Percentiles rank a stretch among this genome's conserved stretches.
Conservation (phyloP, 768 basidiomycete genomes). For the Heimioporus sp. region DNA sequence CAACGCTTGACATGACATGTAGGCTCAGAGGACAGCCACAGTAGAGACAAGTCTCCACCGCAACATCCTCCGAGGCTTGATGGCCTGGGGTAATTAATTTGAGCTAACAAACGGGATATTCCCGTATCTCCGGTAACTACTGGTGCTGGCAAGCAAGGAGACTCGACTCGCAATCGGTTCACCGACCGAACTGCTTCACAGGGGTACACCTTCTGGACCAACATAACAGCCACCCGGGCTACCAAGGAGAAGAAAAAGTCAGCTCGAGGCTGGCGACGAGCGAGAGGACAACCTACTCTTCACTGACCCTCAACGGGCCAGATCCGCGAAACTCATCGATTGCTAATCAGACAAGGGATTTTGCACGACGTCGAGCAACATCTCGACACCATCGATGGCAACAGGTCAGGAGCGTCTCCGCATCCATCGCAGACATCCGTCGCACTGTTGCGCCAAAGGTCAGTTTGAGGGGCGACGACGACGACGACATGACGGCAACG, state of each 20-base stretch:
- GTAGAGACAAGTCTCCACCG: constrained; percentile 2
- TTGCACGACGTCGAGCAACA: background rate
- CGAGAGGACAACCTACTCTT: constrained; percentile 8
- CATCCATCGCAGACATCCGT: constrained; percentile 14
- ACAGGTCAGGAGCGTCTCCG: constrained; percentile 6
- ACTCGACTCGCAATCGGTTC: constrained; percentile 6
- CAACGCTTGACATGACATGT: constrained; percentile 33
- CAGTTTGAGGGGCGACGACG: background rate
- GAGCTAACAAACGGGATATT: constrained; percentile 22
- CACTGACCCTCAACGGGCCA: constrained; percentile 20
- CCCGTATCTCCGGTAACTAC: constrained; percentile 24
- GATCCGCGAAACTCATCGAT: constrained; percentile 20
- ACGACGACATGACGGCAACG: background rate
- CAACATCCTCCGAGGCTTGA: constrained; percentile 26
- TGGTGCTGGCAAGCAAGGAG: constrained; percentile 7
- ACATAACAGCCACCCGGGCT: constrained; percentile 15
- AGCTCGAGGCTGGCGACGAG: too few relatives aligned
- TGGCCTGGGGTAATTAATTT: constrained; percentile 40
- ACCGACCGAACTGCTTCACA: background rate
- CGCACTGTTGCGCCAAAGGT: constrained; percentile 1
- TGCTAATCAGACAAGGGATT: constrained; percentile 6
- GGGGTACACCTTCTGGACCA: constrained; percentile 4
- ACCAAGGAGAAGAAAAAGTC: background rate
- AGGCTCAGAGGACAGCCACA: constrained; percentile 25
- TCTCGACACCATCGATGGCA: constrained; percentile 9